These are phyloP conservation scores for Aspergillus sp. DNA, from an alignment of 2,329 filamentous ascomycete species.

Conservation along the genomic window DNA sequence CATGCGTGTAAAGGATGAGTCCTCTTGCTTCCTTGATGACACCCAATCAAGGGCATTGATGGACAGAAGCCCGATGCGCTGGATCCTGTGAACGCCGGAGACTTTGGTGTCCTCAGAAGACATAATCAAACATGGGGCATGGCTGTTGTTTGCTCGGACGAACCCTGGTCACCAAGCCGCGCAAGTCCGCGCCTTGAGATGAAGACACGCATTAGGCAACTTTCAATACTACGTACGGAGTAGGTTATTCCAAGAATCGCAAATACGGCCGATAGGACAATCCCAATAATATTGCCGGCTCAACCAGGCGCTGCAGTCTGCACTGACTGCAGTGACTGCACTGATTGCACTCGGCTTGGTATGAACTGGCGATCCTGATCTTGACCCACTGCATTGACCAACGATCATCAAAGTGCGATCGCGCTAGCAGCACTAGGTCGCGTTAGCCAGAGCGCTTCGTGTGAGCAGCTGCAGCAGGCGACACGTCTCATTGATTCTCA, in stretches of 20 bases:
- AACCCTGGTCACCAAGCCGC: neutral
- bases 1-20: neutral
- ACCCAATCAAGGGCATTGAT: conserved; percentile 5
- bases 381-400: conserved; percentile 7
- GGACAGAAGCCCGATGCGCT: conserved; percentile 4
- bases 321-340: neutral
- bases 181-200: neutral
- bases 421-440: conserved; percentile 17
- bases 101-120: neutral
- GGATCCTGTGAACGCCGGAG: conserved; percentile 1
- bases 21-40: neutral
- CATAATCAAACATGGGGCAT: neutral
- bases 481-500: conserved; percentile 23
- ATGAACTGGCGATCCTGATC: neutral
- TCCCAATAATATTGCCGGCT: conserved; percentile 1
- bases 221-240: no score
- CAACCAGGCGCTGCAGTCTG: conserved; percentile 1
- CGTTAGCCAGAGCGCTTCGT: conserved; percentile 14
- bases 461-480: conserved; percentile 15
- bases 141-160: no score
- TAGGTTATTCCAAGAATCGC: neutral
- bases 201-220: neutral
- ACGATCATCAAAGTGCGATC: conserved; percentile 14
- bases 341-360: neutral
- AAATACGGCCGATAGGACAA: neutral